These are phyloP conservation scores for Sclerotiophoma versabilis DNA, from an alignment of 2,329 filamentous ascomycete species.

Conservation along the genomic window DNA sequence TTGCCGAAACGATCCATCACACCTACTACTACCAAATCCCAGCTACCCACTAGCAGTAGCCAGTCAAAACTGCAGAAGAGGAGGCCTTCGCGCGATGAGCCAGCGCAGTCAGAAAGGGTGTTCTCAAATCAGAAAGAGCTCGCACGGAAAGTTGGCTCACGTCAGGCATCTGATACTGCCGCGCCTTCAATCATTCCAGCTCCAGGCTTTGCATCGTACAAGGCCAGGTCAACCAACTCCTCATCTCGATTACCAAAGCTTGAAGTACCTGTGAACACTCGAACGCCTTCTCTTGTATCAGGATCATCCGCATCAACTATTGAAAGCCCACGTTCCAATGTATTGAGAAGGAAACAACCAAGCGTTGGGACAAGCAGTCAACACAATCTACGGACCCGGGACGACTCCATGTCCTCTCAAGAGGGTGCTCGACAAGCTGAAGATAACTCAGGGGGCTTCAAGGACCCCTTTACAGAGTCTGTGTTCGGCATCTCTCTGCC, in stretches of 20 bases:
- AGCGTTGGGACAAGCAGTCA: constrained; percentile 47
- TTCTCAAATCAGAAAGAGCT: constrained; percentile 29
- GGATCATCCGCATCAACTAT: constrained; percentile 56
- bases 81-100: constrained; percentile 44
- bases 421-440: constrained; percentile 38
- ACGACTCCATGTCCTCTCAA: constrained; percentile 45
- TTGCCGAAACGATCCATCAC: constrained; percentile 48
- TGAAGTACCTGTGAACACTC: constrained; percentile 44
- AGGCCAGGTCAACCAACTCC: constrained; percentile 33
- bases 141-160: constrained; percentile 27
- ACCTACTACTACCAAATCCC: constrained; percentile 39
- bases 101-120: constrained; percentile 24
- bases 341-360: constrained; percentile 55
- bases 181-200: constrained; percentile 29
- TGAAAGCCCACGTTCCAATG: constrained; percentile 54
- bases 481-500: constrained; percentile 54
- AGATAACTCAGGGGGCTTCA: constrained; percentile 43
- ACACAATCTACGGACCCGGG: constrained; percentile 41
- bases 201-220: constrained; percentile 25
- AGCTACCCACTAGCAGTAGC: constrained; percentile 32
- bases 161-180: constrained; percentile 32
- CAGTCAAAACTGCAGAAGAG: constrained; percentile 49
- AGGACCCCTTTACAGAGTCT: constrained; percentile 52
- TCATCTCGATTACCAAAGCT: constrained; percentile 46
- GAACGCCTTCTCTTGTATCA: constrained; percentile 58